phyloP scores from a whole-genome alignment of 352 stramenopile genomes.

The Thalassiosira allenii region DNA sequence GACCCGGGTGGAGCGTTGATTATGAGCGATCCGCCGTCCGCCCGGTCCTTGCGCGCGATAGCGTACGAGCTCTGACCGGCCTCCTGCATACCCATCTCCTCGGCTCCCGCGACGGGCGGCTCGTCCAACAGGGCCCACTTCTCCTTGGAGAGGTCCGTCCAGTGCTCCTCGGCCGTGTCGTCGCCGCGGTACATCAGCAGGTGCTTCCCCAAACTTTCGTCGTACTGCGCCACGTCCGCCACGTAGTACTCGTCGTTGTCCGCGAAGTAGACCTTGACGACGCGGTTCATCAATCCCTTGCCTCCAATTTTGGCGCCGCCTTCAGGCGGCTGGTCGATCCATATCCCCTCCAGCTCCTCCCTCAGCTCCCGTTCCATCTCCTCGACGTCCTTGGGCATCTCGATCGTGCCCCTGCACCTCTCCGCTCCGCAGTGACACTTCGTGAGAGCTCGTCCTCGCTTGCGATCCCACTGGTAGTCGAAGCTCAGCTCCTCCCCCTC shows the following conservation, averaged over 20 bases:
- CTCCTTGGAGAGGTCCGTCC: slow-evolving; percentile 78
- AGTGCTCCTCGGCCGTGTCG: slow-evolving; percentile 70
- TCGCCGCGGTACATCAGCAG: slow-evolving; percentile 78
- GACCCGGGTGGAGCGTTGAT: slow-evolving; percentile 23
- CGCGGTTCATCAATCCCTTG: slow-evolving; percentile 83
- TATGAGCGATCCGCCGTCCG: slow-evolving; percentile 22
- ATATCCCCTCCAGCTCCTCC: slow-evolving; percentile 62
- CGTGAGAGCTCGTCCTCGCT: slow-evolving; percentile 76
- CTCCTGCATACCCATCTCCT: no score
- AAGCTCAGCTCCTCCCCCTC: slow-evolving; percentile 86
- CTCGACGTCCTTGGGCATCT: slow-evolving; percentile 68
- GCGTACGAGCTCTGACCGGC: slow-evolving; percentile 66
- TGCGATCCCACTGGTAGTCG: slow-evolving; percentile 88
- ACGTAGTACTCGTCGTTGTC: slow-evolving; percentile 80
- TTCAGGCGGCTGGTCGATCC: slow-evolving; percentile 48
- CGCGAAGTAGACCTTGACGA: slow-evolving; percentile 78
- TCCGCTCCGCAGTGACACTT: slow-evolving; percentile 83
- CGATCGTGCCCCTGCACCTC: slow-evolving; percentile 81
- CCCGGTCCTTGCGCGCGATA: slow-evolving; percentile 66
- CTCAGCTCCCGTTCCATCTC: slow-evolving; percentile 62
- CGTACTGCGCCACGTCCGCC: slow-evolving; percentile 81
- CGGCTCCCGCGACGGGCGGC: no score
- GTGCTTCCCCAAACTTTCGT: slow-evolving; percentile 73
- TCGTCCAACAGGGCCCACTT: slow-evolving; percentile 85
- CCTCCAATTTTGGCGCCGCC: slow-evolving; percentile 33